Base-by-base conservation (phyloP, 331 rosid species). In the Rhamnella rubrinervis region DNA sequence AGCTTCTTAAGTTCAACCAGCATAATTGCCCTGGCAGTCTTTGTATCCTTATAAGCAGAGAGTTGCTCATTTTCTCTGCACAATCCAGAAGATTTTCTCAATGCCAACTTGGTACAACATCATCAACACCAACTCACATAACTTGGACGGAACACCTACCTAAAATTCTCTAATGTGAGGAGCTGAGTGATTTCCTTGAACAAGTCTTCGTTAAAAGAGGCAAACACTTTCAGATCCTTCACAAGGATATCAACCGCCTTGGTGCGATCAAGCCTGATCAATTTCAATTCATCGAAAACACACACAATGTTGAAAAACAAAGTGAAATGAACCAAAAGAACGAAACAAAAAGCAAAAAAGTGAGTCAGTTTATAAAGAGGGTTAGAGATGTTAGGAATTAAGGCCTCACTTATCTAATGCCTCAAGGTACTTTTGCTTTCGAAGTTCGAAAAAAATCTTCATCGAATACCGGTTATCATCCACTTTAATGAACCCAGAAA, bases 361-460 rank as follows among this genome's bases (percentile, higher is more conserved):
- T n/a, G 31, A 8, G 38, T 41, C 35, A 12, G 61, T 51, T 50
- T 18, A 63, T 49, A 41, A 18, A 14, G 40, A 61, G 19, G n/a
- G 64, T 16, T 21, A 75, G 11, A 15, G 14, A 49, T 37, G 37
- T 40, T 46, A 76, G 67, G 53, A 70, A 69, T 57, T 41, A 50
- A 49, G 59, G 67, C 55, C 91, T 82, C 85, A 93, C 97, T 75
- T 87, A 80, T 93, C 97, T 40, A 93, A 81, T 37, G 97, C 97
- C 80, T 88, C 97, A 4, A 93, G 90, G 71, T 93, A 93, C 72
- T 93, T 93, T 81, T 90, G 98, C 88, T 93, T 93, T 66, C 95
- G 86, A 78, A 93, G 87, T 85, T 93, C 98, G n/a, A 93, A 93
- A 79, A 86, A 90, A 21, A 93, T 87, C 86, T 93, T 93, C 97